These are phyloP conservation scores for Kazachstania kunashirensis DNA, from an alignment of 805 yeast genomes.

Conservation along the genomic window DNA sequence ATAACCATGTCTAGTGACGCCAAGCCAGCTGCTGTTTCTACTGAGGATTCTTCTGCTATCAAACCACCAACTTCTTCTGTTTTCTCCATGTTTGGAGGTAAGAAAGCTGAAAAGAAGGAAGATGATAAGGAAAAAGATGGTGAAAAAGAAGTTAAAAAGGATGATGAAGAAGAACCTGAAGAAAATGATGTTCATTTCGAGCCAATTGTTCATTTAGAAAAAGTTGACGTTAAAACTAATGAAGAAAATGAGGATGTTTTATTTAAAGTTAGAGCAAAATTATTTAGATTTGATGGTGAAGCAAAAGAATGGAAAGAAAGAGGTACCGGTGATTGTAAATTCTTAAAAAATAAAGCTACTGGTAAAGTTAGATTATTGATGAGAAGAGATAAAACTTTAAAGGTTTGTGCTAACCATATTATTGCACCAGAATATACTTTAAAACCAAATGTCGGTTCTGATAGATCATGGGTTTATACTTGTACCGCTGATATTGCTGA, in stretches of 20 bases:
- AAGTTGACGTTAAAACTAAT: slow-evolving; percentile 92
- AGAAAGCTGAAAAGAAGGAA: slow-evolving; percentile 52
- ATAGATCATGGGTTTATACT: slow-evolving; percentile 95
- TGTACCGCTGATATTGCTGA: slow-evolving; percentile 93
- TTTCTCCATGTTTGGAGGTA: slow-evolving; percentile 93
- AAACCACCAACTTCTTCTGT: slow-evolving; percentile 71
- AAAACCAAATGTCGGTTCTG: slow-evolving; percentile 91
- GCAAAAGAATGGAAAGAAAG: slow-evolving; percentile 97
- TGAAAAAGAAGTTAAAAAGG: slow-evolving; percentile 21
- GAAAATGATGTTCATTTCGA: slow-evolving; percentile 73
- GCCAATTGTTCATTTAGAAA: slow-evolving; percentile 89
- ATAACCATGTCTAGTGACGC: slow-evolving; percentile 17
- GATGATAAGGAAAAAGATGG: slow-evolving; percentile 26
- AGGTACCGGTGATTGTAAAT: slow-evolving; percentile 97
- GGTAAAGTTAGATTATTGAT: slow-evolving; percentile 82
- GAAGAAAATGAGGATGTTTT: slow-evolving; percentile 82
- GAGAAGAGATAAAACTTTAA: slow-evolving; percentile 98
- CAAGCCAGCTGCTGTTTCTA: slow-evolving; percentile 9
- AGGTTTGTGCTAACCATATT: slow-evolving; percentile 95
- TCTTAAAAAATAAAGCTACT: slow-evolving; percentile 77
- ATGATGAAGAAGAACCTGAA: slow-evolving; percentile 34
- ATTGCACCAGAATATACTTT: slow-evolving; percentile 72
- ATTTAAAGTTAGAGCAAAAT: slow-evolving; percentile 86
- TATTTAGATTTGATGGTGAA: slow-evolving; percentile 81
- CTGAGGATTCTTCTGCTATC: slow-evolving; percentile 16